Evolutionary conservation across 805 yeast species (phyloP), one percentile per base, ranked within the genome.

Genomic region (Danielozyma ontarioensis): DNA sequence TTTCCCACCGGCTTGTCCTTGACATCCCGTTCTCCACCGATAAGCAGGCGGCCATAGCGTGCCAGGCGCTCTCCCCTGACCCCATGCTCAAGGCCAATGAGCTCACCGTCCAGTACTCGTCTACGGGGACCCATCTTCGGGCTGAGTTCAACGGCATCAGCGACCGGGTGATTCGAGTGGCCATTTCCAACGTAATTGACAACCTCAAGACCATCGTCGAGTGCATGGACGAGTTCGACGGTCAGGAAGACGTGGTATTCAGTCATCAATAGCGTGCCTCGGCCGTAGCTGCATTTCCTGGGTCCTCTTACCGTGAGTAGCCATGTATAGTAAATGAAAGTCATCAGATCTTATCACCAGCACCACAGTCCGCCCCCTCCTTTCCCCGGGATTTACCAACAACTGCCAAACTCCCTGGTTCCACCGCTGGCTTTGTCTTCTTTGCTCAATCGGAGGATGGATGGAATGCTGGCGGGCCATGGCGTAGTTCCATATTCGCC

Each of bases 81-180:
- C 95, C 95, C 1, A 78, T 83, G n/a, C 63, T 88, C 40, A 80
- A 76, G 49, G 80, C 80, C 1, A 66, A 72, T 33, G 93, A 85
- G 53, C 64, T 87, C 30, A 52, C 57, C 13, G 79, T 78, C 4
- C 44, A 43, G 1, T 78, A 77, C 40, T 28, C 50, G 4, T 50
- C 59, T 0, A 50, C 60, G 3, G 71, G 53, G 2, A 48, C 43
- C 13, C 40, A 39, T 0, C 61, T 86, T 26, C 37, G 53, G 2
- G 72, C 79, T 18, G 41, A 47, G 1, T 83, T 85, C 44, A 53
- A 62, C 5, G 86, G 87, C 2, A 65, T 68, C 0, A 78, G 84
- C 32, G 94, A 83, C 43, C 64, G 96, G 28, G 79, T 79, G 5
- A 70, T 88, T 32, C 65, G 97, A 40, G 95, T 87, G 4, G 94